These are phyloP conservation scores for Aurifilum marmelostoma DNA, from an alignment of 2,329 filamentous ascomycete genomes.

Conservation along the genomic window DNA sequence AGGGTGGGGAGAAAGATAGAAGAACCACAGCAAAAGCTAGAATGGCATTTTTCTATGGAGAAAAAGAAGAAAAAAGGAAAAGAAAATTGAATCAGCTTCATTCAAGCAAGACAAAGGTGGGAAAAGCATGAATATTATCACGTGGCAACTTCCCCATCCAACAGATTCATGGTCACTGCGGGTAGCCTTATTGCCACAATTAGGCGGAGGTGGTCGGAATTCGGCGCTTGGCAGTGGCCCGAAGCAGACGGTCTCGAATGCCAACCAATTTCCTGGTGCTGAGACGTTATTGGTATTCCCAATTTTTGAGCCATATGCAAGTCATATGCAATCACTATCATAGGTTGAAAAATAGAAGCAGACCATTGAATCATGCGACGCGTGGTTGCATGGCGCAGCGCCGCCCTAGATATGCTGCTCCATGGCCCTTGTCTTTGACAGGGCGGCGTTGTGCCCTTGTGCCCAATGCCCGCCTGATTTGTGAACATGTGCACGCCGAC, in stretches of 20 bases:
- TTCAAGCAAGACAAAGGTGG: too few species aligned
- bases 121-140: not conserved
- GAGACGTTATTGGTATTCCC: not conserved
- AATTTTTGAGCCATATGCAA: not conserved
- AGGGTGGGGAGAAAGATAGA: not conserved
- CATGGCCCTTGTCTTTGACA: not conserved
- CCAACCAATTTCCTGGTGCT: not conserved
- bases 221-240: not conserved
- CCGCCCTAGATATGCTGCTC: not conserved
- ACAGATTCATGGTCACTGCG: not conserved
- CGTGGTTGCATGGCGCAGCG: not conserved
- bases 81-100: not conserved
- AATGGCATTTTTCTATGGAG: too few species aligned
- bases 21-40: not conserved
- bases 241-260: not conserved
- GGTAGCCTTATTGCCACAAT: conserved; percentile 1
- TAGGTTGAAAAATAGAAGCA: not conserved
- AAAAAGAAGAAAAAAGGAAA: too few species aligned
- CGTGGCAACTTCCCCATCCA: not conserved
- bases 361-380: not conserved
- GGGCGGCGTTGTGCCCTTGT: not conserved
- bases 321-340: not conserved
- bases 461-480: not conserved
- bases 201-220: not conserved
- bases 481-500: not conserved